Conservation (phyloP, 306 rosid species). For the Datisca glomerata region DNA sequence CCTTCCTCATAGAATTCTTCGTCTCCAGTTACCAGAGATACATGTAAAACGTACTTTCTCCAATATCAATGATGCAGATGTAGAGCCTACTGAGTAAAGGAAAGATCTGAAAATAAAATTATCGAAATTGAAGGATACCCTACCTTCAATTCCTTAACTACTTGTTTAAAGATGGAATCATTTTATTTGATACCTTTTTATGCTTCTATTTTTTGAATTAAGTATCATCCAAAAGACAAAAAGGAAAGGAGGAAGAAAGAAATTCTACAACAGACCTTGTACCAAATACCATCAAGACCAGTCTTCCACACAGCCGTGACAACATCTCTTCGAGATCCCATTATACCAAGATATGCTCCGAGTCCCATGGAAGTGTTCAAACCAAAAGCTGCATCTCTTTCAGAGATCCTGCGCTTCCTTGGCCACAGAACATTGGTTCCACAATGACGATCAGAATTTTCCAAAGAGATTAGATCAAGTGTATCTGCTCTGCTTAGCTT, state of each 20-base stretch:
- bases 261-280: conserved; percentile 51
- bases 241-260: conserved; percentile 6
- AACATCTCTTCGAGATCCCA: conserved; percentile 99
- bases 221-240: conserved; percentile 4
- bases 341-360: conserved; percentile 93
- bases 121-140: too few species aligned
- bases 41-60: too few species aligned
- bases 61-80: too few species aligned
- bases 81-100: too few species aligned
- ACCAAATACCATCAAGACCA: conserved; percentile 98
- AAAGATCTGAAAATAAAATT: too few species aligned
- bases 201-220: too few species aligned
- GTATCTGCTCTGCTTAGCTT: conserved; percentile 42
- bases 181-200: too few species aligned
- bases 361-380: conserved; percentile 87
- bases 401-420: conserved; percentile 95
- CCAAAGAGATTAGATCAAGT: conserved; percentile 48
- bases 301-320: conserved; percentile 93
- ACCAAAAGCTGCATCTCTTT: conserved; percentile 99
- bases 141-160: too few species aligned
- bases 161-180: too few species aligned
- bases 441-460: conserved; percentile 37
- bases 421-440: conserved; percentile 85
- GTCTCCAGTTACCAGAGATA: too few species aligned
- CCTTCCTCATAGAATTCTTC: too few species aligned